Base-by-base conservation (phyloP, 2,329 filamentous ascomycete genomes). In the Hymenoscyphus scutula region DNA sequence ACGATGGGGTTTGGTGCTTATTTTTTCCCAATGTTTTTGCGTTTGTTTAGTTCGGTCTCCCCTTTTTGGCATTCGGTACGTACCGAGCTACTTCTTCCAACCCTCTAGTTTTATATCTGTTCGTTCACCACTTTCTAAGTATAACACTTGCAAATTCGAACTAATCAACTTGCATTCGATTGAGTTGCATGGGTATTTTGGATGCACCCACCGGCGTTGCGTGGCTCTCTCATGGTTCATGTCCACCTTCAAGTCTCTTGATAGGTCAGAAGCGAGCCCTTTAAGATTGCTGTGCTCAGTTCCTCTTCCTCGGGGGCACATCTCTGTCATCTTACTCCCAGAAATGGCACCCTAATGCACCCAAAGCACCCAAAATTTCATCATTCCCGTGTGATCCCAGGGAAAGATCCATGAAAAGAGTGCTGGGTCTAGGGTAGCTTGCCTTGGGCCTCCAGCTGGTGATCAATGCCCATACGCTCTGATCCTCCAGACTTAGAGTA, bases 271-370 rank as follows among this genome's bases (percentile, higher is more conserved):
- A 27, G 8, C 19, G 13, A 37, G 5, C 51, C 8, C 29, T 58
- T 61, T 61, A 61, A 61, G 38, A 61, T 61, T 61, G 59, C 53
- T 25, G 59, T 61, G 53, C 59, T 61, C 58, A 57, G 55, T 57
- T 29, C 25, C 29, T 23, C 15, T 54, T 27, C 23, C 45, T n/a
- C 25, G 53, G 53, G 32, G 32, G n/a, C 38, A 45, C 38, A 45
- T 45, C 51, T 53, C 51, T n/a, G n/a, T n/a, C n/a, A n/a, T n/a
- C n/a, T n/a, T n/a, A 27, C 51, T 53, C 23, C 15, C 51, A 25
- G 45, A 51, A 25, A n/a, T n/a, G n/a, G n/a, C n/a, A n/a, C n/a
- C n/a, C n/a, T n/a, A n/a, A n/a, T n/a, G n/a, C 23, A 10, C 6
- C 51, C 51, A 27, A 30, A 53, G 6, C 11, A 23, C 15, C 27